Evolutionary conservation across 2,329 filamentous ascomycete species (phyloP).

Genomic region (Ceratocystis variospora): DNA sequence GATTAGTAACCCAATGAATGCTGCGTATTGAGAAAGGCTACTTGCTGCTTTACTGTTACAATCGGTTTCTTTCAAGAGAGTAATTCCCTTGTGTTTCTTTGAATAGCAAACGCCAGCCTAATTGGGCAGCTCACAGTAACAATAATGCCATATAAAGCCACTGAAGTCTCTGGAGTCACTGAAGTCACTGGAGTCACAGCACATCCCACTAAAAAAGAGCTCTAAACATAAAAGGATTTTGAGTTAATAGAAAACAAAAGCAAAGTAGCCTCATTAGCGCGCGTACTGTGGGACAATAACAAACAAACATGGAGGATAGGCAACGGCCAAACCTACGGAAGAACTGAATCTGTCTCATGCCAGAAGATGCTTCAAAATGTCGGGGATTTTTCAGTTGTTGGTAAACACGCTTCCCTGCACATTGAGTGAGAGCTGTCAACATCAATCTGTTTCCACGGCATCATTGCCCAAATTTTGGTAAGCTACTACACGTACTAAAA

Average conservation of each 20-base stretch:
- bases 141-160: not conserved
- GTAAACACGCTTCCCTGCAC: not conserved
- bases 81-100: too few relatives aligned
- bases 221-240: not conserved
- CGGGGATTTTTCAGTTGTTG: not conserved
- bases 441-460: not conserved
- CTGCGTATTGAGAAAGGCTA: not conserved
- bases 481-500: too few relatives aligned
- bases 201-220: not conserved
- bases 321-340: not conserved
- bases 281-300: not conserved
- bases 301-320: not conserved
- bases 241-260: not conserved
- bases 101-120: not conserved
- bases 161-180: not conserved
- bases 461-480: not conserved
- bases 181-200: not conserved
- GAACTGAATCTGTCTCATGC: not conserved
- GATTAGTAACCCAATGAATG: not conserved
- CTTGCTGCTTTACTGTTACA: too few relatives aligned
- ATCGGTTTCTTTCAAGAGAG: not conserved
- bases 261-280: not conserved
- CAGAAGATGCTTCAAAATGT: not conserved
- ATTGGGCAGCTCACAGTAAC: not conserved
- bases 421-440: not conserved